Percentiles rank a stretch among this genome's conserved stretches.
Conservation (phyloP, 371 early-diverging fungal genomes). For the Mucor velutinosus region DNA sequence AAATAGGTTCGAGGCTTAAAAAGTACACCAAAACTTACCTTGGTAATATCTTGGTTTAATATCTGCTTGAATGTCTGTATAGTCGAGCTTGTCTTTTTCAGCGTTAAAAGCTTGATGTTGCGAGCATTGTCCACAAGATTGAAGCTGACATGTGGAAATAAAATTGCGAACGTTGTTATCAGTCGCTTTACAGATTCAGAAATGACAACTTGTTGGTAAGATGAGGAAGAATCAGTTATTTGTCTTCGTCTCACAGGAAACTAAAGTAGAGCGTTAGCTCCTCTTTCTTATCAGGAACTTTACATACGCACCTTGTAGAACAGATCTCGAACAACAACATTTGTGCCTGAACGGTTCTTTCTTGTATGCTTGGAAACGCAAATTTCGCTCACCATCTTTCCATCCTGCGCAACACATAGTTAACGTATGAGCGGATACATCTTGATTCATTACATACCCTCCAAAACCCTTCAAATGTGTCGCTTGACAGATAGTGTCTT, state of each 20-base stretch:
- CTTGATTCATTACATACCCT: slow-evolving; percentile 38
- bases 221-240: slow-evolving; percentile 9
- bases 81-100: slow-evolving; percentile 38
- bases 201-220: slow-evolving; percentile 27
- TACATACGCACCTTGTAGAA: slow-evolving; percentile 63
- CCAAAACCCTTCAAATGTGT: slow-evolving; percentile 54
- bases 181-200: slow-evolving; percentile 53
- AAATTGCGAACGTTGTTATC: slow-evolving; percentile 52
- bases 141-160: slow-evolving; percentile 49
- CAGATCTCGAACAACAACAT: slow-evolving; percentile 61
- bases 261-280: slow-evolving; percentile 20
- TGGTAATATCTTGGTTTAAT: slow-evolving; percentile 29
- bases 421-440: neutral
- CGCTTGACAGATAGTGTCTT: slow-evolving; percentile 32
- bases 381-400: slow-evolving; percentile 37
- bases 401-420: slow-evolving; percentile 40
- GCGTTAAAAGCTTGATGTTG: slow-evolving; percentile 38
- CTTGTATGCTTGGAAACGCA: slow-evolving; percentile 29
- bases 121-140: slow-evolving; percentile 45
- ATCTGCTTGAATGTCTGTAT: slow-evolving; percentile 39
- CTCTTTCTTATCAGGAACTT: too few species aligned
- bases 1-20: neutral
- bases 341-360: slow-evolving; percentile 57
- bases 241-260: slow-evolving; percentile 62
- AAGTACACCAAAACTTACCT: slow-evolving; percentile 20